Conservation (phyloP, 495 filamentous ascomycete species). For the Hypoxylon cercidicola region DNA sequence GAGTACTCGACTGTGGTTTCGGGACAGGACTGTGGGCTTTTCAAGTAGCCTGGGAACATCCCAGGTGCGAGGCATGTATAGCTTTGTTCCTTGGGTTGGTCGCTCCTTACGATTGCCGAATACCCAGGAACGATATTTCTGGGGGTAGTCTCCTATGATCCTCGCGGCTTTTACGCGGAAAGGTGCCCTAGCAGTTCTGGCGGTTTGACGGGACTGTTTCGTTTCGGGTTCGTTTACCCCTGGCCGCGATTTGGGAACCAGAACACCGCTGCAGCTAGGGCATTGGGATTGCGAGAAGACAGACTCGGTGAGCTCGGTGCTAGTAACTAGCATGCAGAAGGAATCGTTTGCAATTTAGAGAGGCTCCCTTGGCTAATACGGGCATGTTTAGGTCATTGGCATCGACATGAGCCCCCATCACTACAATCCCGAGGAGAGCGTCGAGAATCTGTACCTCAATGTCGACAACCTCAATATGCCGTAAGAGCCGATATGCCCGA, state of each 20-base stretch:
- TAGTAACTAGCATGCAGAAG: constrained; percentile 4
- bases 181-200: not conserved
- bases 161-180: constrained; percentile 8
- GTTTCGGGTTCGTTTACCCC: constrained; percentile 1
- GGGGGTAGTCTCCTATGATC: constrained; percentile 6
- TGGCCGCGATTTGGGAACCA: not conserved
- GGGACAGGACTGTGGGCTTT: constrained; percentile 68
- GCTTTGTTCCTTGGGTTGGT: constrained; percentile 24
- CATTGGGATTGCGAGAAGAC: constrained; percentile 8
- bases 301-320: constrained; percentile 23
- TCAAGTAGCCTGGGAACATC: constrained; percentile 67
- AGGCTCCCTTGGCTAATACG: constrained; percentile 14
- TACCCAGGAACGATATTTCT: not conserved
- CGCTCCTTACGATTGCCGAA: constrained; percentile 13
- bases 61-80: constrained; percentile 75
- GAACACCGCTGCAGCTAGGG: constrained; percentile 7
- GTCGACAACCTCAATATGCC: constrained; percentile 82
- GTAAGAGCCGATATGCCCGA: constrained; percentile 49
- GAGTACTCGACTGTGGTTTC: constrained; percentile 82
- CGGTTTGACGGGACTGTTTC: constrained; percentile 3
- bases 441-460: constrained; percentile 77
- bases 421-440: constrained; percentile 67
- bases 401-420: constrained; percentile 80
- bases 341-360: constrained; percentile 13
- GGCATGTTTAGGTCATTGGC: constrained; percentile 72